Evolutionary conservation across 768 basidiomycete species (phyloP), one percentile per base, ranked within the genome.

Genomic region (Gymnopilus junonius): DNA sequence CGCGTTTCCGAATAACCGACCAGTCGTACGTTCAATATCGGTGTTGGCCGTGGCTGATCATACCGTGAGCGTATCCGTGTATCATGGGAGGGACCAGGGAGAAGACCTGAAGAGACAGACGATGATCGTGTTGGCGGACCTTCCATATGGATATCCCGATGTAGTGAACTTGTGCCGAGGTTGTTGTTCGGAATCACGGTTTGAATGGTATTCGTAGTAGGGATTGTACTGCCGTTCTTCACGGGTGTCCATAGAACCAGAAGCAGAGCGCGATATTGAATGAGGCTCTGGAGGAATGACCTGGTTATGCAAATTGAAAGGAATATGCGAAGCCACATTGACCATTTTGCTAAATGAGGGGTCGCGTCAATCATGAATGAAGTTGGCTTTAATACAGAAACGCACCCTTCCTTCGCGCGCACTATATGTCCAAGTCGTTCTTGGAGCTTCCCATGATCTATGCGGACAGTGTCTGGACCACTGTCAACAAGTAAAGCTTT

Each of bases 351-450:
- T 90, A 12, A 23, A 58, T 54, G 27, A 21, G 23, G 29, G 56
- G 59, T 39, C 45, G 39, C 31, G 43, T 55, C 39, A 34, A 58
- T 46, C 55, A 58, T 31, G 31, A 62, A 60, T n/a, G 20, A 34
- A 34, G 15, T 21, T 50, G 35, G 50, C n/a, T 39, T 57, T 31
- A 31, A 37, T 21, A 42, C 37, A 59, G 8, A 17, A 42, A 77
- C 82, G 62, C 62, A 88, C 88, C 85, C 82, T 74, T 88, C 85
- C 69, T 86, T 87, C 2, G 83, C 73, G 4, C 86, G 84, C 27
- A 90, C 86, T 32, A 90, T 88, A 8, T 79, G 74, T 3, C 80
- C 82, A 27, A 89, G 76, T 8, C 85, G 79, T 40, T 87, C 84
- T 64, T 83, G 85, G 58, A 87, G 67, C 48, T 75, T 79, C 55